Evolutionary conservation across 2,329 filamentous ascomycete genomes (phyloP), one percentile per base, ranked within the genome.

Genomic region (Geosmithia morbida): DNA sequence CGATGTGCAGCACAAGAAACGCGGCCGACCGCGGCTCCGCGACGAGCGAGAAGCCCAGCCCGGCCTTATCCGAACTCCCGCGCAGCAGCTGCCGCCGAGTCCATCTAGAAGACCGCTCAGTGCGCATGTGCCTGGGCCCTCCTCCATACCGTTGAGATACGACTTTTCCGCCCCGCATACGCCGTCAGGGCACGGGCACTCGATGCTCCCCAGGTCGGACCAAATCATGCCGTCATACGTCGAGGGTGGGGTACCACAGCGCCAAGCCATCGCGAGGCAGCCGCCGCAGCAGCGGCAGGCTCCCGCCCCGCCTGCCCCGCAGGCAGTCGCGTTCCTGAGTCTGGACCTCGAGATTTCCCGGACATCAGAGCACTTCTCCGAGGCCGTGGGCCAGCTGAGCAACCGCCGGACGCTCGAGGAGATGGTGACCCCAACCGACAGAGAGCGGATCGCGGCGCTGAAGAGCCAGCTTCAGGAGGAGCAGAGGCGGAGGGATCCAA

Each of bases 1-100:
- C 55, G 86, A 92, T 62, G 85, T 92, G 33, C 83, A 87, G 58
- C 86, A 92, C 64, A 92, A 90, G 64, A 92, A 90, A 61, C 71
- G 86, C 55, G 86, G 86, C 41, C 75, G 86, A 45, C 86, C 86
- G 50, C 75, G 86, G 52, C 68, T 92, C 54, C 77, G 85, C 55
- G 85, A 90, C 58, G 83, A 86, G 50, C 69, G 75, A 54, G 77
- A 82, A 52, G 58, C 71, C 45, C 70, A 77, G 52, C 80, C 74
- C 55, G 78, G 81, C 49, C 59, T 66, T 16, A 59, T 68, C 2
- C 67, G 71, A 49, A 70, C 68, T 49, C 62, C 67, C 43, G 67
- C 68, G 50, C 60, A 66, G 48, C 74, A 76, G 55, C 59, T 64
- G 47, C 61, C 62, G 29, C 59, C 63, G 52, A 71, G 22, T 5